Evolutionary conservation across 2,329 filamentous ascomycete genomes (phyloP), one percentile per base, ranked within the genome.

Genomic region (Curvularia sp.): DNA sequence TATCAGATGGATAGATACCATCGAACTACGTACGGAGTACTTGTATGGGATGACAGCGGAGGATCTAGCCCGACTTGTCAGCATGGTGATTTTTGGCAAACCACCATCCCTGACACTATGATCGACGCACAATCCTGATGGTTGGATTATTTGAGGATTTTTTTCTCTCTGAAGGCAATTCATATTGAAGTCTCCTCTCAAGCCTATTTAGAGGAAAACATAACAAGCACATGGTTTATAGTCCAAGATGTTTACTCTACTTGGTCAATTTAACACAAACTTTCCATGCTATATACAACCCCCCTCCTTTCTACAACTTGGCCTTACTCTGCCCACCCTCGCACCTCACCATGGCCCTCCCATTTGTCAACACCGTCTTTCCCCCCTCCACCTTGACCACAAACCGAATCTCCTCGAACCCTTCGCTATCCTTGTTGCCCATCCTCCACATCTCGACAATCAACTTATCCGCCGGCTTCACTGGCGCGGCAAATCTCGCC

Each of bases 341-440:
- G 58, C 86, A 81, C 83, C 86, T 92, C 72, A 97, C 86, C 74
- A 94, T 77, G 26, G 91, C 92, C 57, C 92, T 84, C 4, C 93
- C 93, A 76, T 97, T 97, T 79, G 88, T 95, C 78, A 97, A 80
- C 61, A 91, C 92, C 18, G 93, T 87, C 84, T 95, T 96, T 31
- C 91, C 92, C 31, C 89, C 88, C 68, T 89, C 89, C 26, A 96
- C 88, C 75, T 86, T 85, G 1, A 90, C 91, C 53, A 89, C 83
- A 73, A 97, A 97, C 47, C 92, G 84, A 50, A 97, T 81, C 77
- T 97, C 93, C 78, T 97, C 92, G 79, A 86, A 96, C 79, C 84
- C 69, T 65, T 80, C 71, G 43, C 84, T 85, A 73, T 88, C 83
- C 68, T 81, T 78, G 68, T 88, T 81, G 1, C 92, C 92, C 22